These are phyloP conservation scores for Solanum arcanum DNA, from an alignment of 257 asterid genomes.

Conservation along the genomic window DNA sequence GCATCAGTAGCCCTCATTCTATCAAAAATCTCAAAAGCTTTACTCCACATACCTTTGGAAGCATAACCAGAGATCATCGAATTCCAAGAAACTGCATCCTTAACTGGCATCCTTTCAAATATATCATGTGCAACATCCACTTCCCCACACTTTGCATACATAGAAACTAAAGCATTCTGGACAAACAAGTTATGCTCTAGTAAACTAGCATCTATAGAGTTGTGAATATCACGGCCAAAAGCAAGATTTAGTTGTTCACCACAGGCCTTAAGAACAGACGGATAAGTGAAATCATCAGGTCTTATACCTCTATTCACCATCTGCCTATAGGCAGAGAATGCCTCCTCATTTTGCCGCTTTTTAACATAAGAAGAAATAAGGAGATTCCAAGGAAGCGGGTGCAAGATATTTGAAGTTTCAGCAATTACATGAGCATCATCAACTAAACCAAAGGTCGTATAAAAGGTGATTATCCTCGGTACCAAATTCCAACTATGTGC, in stretches of 20 bases:
- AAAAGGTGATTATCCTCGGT: conserved; percentile 51
- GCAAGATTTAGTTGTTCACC: conserved; percentile 54
- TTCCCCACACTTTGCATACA: conserved; percentile 83
- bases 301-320: conserved; percentile 40
- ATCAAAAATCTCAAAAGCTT: conserved; percentile 63
- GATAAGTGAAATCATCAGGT: conserved; percentile 66
- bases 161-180: conserved; percentile 74
- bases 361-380: conserved; percentile 58
- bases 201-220: conserved; percentile 31
- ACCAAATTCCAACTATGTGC: conserved; percentile 32
- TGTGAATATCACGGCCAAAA: conserved; percentile 55
- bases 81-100: conserved; percentile 79
- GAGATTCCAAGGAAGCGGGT: conserved; percentile 73
- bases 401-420: conserved; percentile 27
- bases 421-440: conserved; percentile 37
- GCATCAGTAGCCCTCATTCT: conserved; percentile 38
- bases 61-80: conserved; percentile 68
- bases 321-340: conserved; percentile 37
- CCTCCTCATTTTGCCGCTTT: conserved; percentile 31
- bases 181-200: conserved; percentile 47
- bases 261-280: conserved; percentile 82
- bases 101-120: conserved; percentile 49
- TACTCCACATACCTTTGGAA: conserved; percentile 54
- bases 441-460: conserved; percentile 33
- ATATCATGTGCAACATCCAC: conserved; percentile 44